phyloP scores from a whole-genome alignment of 1,139 yeast species.

The Diutina sp. region DNA sequence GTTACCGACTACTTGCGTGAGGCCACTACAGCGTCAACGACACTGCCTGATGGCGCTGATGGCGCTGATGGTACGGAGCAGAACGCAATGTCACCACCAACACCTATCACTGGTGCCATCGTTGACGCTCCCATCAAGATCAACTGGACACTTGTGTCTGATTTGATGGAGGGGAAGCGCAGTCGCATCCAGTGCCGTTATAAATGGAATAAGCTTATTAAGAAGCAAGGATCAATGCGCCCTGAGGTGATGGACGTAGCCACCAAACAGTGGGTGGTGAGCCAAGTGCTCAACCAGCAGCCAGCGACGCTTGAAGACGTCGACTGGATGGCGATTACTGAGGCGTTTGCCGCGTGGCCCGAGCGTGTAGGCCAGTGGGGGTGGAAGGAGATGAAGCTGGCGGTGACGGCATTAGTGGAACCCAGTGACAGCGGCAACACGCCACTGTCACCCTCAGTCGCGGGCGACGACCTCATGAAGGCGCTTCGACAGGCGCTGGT shows the following conservation, averaged over 20 bases:
- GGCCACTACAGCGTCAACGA: not conserved
- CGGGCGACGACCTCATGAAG: not conserved
- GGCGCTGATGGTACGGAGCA: conserved; percentile 3
- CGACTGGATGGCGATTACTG: not conserved
- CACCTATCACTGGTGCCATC: not conserved
- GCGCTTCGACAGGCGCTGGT: not conserved
- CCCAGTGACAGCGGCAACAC: not conserved
- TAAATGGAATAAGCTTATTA: conserved; percentile 77
- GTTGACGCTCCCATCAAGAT: conserved; percentile 16
- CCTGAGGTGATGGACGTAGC: conserved; percentile 35
- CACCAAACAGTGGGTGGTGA: conserved; percentile 45
- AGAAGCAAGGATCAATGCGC: conserved; percentile 42
- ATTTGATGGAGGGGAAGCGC: conserved; percentile 76
- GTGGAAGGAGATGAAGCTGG: not conserved
- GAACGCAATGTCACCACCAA: conserved; percentile 5
- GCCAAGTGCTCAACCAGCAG: not conserved
- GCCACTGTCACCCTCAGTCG: not conserved
- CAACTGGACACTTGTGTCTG: conserved; percentile 88
- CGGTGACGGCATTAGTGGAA: not conserved
- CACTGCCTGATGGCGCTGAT: not conserved
- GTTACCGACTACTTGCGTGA: conserved; percentile 7
- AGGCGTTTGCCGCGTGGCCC: not conserved
- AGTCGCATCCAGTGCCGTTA: conserved; percentile 90
- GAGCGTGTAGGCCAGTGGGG: not conserved
- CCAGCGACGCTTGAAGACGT: not conserved